Percentiles rank a stretch among this genome's conserved stretches.
These are phyloP conservation scores for Lactarius indigo DNA, from an alignment of 768 basidiomycete species.

Conservation along the genomic window DNA sequence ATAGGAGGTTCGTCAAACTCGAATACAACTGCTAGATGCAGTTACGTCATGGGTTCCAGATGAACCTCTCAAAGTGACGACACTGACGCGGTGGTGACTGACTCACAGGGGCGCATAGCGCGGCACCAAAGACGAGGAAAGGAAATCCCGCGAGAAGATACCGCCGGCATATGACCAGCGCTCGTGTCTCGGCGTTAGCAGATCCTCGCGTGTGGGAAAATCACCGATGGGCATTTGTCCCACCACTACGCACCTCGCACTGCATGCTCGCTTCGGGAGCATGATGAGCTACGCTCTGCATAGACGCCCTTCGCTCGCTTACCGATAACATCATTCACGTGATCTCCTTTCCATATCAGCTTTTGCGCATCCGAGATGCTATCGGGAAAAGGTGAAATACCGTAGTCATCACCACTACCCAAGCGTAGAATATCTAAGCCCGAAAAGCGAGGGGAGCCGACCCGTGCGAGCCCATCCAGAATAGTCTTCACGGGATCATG, in stretches of 20 bases:
- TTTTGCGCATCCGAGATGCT: background rate
- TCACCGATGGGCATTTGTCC: background rate
- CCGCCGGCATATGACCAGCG: background rate
- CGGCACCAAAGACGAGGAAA: background rate
- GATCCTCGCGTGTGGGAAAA: background rate
- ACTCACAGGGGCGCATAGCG: background rate
- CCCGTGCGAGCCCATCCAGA: slow-evolving; percentile 5
- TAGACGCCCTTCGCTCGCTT: background rate
- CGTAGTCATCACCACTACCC: background rate
- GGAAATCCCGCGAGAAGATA: background rate
- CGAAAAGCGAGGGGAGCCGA: slow-evolving; percentile 2
- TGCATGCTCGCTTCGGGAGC: background rate
- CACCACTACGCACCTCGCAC: background rate
- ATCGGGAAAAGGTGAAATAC: background rate
- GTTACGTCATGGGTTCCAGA: background rate
- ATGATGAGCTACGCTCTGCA: background rate
- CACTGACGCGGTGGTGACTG: background rate
- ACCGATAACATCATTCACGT: background rate
- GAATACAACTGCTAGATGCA: background rate
- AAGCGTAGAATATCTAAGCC: background rate
- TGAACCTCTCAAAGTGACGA: background rate
- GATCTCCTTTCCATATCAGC: background rate
- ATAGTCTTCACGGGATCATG: slow-evolving; percentile 1
- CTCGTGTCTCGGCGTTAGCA: slow-evolving; percentile 1
- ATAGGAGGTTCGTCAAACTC: background rate